These are phyloP conservation scores for Ustilago shanxiensis DNA, from an alignment of 1,284 basidiomycete species.

Conservation along the genomic window DNA sequence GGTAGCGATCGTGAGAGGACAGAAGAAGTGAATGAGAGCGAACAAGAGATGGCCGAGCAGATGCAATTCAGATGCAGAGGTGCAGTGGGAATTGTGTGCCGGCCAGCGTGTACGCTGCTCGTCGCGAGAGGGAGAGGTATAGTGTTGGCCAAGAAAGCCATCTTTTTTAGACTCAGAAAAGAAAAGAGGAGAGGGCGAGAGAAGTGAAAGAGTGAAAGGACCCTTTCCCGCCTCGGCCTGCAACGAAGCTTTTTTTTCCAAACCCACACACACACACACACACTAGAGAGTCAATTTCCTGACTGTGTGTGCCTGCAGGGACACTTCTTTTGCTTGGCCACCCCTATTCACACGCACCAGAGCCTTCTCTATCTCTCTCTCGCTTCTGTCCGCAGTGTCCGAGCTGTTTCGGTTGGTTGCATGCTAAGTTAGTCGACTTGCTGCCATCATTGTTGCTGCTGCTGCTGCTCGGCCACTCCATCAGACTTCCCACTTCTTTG, in stretches of 20 bases:
- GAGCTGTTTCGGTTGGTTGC: no score
- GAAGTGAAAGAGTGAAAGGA: background rate
- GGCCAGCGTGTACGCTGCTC: background rate
- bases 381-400: no score
- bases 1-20: background rate
- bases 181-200: no score
- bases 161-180: background rate
- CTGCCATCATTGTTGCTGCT: background rate
- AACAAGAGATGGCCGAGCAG: background rate
- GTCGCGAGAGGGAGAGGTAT: background rate
- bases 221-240: slow-evolving; percentile 1
- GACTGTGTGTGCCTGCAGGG: background rate
- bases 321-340: background rate
- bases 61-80: background rate
- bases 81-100: slow-evolving; percentile 1
- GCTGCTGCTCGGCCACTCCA: slow-evolving; percentile 1
- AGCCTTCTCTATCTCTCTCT: background rate
- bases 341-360: slow-evolving; percentile 1
- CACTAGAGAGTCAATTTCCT: background rate
- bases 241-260: background rate
- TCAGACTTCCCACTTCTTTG: slow-evolving; percentile 4
- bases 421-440: no score
- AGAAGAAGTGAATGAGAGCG: background rate
- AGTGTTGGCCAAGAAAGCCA: background rate
- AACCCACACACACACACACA: no score